Conservation (phyloP, 2,329 filamentous ascomycete genomes). For the Clarireedia hainanense region DNA sequence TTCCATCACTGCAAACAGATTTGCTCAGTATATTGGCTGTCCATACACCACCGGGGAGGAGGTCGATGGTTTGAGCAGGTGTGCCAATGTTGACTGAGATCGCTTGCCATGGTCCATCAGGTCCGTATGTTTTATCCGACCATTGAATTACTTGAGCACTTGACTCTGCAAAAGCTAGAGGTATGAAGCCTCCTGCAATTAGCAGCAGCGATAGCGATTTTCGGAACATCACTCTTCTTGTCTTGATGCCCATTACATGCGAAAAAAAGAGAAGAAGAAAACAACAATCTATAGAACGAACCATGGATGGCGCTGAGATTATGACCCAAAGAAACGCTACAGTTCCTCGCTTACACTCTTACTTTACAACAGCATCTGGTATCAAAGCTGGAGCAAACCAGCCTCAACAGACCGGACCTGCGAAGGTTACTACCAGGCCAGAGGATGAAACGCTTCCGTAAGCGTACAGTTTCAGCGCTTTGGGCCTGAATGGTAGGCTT, state of each 20-base stretch:
- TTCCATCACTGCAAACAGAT: slow-evolving; percentile 10
- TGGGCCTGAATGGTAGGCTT: neutral
- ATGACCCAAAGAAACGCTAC: neutral
- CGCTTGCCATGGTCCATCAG: slow-evolving; percentile 19
- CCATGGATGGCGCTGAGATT: neutral
- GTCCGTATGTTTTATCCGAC: slow-evolving; percentile 15
- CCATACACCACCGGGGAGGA: slow-evolving; percentile 14
- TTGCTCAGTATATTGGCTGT: slow-evolving; percentile 10
- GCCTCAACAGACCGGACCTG: too few species aligned
- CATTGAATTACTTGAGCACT: slow-evolving; percentile 4
- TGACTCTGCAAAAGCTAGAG: neutral
- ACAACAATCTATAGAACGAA: neutral
- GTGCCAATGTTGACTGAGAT: slow-evolving; percentile 14
- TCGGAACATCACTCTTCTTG: neutral
- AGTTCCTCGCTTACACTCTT: neutral
- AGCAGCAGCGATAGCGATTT: neutral
- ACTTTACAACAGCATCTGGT: neutral
- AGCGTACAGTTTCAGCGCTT: neutral
- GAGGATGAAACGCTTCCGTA: too few species aligned
- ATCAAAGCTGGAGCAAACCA: too few species aligned
- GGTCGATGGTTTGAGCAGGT: slow-evolving; percentile 8
- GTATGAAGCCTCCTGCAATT: neutral
- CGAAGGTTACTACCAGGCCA: too few species aligned
- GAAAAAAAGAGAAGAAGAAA: neutral
- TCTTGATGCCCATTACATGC: neutral